Conservation (phyloP, 768 basidiomycete genomes). For the Strobilomyces dryophilus region DNA sequence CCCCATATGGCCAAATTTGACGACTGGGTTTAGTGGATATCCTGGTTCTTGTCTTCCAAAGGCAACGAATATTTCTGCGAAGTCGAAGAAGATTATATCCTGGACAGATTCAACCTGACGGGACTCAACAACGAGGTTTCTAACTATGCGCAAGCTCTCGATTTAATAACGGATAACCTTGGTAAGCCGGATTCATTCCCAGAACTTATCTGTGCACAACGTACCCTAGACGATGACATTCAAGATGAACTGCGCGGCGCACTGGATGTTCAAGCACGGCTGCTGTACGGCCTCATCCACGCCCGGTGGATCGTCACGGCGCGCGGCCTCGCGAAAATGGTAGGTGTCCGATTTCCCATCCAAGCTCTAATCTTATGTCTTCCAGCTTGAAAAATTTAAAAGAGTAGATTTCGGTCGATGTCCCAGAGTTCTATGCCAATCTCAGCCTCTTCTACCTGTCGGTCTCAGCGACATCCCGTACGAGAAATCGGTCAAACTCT, state of each 20-base stretch:
- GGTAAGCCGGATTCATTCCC: conserved; percentile 49
- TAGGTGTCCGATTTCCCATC: conserved; percentile 27
- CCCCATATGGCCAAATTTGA: conserved; percentile 16
- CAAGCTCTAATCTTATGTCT: neutral
- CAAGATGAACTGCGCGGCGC: conserved; percentile 91
- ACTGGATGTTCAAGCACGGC: conserved; percentile 88
- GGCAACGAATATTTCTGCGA: conserved; percentile 99
- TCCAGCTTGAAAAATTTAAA: conserved; percentile 93
- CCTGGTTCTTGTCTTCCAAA: conserved; percentile 95
- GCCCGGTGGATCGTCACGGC: conserved; percentile 97
- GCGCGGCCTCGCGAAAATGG: conserved; percentile 94
- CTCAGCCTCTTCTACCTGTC: conserved; percentile 92
- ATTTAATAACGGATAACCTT: conserved; percentile 93
- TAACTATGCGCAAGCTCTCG: conserved; percentile 90
- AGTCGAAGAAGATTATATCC: conserved; percentile 98
- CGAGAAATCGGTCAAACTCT: conserved; percentile 98
- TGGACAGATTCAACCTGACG: conserved; percentile 97
- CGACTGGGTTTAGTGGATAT: conserved; percentile 71
- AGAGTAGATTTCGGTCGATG: conserved; percentile 98
- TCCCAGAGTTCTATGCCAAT: conserved; percentile 93
- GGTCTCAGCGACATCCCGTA: conserved; percentile 97
- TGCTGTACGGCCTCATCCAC: conserved; percentile 94
- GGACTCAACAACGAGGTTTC: conserved; percentile 95
- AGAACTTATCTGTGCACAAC: neutral
- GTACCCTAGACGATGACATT: conserved; percentile 76